These are phyloP conservation scores for Polychytrium aggregatum DNA, from an alignment of 192 early-diverging fungal genomes.

Conservation along the genomic window DNA sequence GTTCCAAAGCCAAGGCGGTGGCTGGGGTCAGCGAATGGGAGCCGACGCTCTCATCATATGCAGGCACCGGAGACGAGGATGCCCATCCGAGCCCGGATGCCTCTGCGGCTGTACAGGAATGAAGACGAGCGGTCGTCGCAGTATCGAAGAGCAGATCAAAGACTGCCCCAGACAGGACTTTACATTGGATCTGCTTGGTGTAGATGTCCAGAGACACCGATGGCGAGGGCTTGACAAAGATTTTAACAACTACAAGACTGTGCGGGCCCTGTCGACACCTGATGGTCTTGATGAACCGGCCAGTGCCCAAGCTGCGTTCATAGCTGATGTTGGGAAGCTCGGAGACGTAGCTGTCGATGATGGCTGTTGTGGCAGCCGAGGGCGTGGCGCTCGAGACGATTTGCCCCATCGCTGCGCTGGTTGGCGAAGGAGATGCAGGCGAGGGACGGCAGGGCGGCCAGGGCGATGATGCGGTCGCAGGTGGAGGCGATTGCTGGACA, in stretches of 20 bases:
- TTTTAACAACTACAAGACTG: constrained; percentile 77
- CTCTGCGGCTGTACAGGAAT: too few relatives aligned
- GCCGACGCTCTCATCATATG: too few relatives aligned
- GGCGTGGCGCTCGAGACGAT: constrained; percentile 56
- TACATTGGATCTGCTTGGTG: constrained; percentile 48
- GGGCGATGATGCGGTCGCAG: too few relatives aligned
- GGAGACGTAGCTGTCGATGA: constrained; percentile 63
- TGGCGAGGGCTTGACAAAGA: constrained; percentile 79
- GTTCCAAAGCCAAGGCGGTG: not conserved
- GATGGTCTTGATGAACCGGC: constrained; percentile 93
- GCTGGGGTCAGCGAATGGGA: not conserved
- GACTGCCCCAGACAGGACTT: not conserved
- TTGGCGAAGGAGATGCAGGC: not conserved
- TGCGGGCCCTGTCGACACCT: constrained; percentile 59
- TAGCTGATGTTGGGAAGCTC: constrained; percentile 60
- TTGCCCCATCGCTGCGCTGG: constrained; percentile 43
- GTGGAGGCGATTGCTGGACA: too few relatives aligned
- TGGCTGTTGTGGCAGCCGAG: constrained; percentile 46
- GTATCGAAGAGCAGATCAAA: not conserved
- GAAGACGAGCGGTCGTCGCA: not conserved
- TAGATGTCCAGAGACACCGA: constrained; percentile 43
- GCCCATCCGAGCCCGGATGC: too few relatives aligned
- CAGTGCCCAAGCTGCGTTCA: constrained; percentile 71
- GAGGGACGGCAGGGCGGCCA: not conserved
- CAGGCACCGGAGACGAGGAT: too few relatives aligned